These are phyloP conservation scores for Tetrapisispora fleetii DNA, from an alignment of 805 yeast species.

Conservation along the genomic window DNA sequence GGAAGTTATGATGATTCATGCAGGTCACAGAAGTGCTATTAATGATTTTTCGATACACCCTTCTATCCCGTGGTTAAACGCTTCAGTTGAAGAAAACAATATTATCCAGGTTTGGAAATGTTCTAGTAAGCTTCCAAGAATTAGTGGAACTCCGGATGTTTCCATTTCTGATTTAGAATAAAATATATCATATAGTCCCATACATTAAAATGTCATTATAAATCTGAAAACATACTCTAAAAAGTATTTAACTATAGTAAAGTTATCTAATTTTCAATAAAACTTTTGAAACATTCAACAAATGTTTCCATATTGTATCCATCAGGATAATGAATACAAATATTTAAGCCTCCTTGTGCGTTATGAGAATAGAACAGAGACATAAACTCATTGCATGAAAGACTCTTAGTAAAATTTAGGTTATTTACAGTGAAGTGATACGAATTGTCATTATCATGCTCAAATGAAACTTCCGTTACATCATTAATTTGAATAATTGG, in stretches of 20 bases:
- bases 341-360: slow-evolving; percentile 16
- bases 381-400: slow-evolving; percentile 16
- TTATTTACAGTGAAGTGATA: slow-evolving; percentile 11
- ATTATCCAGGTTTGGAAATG: slow-evolving; percentile 38
- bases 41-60: slow-evolving; percentile 66
- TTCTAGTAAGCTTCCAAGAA: slow-evolving; percentile 28
- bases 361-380: slow-evolving; percentile 20
- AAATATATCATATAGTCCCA: slow-evolving; percentile 2
- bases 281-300: slow-evolving; percentile 22
- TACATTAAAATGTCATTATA: neutral
- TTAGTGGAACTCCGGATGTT: slow-evolving; percentile 18
- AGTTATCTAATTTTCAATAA: slow-evolving; percentile 11
- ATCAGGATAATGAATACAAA: slow-evolving; percentile 24
- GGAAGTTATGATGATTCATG: slow-evolving; percentile 83
- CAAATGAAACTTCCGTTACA: slow-evolving; percentile 12
- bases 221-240: neutral
- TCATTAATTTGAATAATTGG: slow-evolving; percentile 21
- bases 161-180: slow-evolving; percentile 6
- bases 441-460: neutral
- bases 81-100: slow-evolving; percentile 42
- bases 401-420: slow-evolving; percentile 18
- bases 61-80: slow-evolving; percentile 62
- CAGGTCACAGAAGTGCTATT: slow-evolving; percentile 76
- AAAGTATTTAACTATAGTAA: neutral
- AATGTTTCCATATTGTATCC: slow-evolving; percentile 20